Base-by-base conservation (phyloP, 192 early-diverging fungal genomes). In the Gonapodya prolifera region DNA sequence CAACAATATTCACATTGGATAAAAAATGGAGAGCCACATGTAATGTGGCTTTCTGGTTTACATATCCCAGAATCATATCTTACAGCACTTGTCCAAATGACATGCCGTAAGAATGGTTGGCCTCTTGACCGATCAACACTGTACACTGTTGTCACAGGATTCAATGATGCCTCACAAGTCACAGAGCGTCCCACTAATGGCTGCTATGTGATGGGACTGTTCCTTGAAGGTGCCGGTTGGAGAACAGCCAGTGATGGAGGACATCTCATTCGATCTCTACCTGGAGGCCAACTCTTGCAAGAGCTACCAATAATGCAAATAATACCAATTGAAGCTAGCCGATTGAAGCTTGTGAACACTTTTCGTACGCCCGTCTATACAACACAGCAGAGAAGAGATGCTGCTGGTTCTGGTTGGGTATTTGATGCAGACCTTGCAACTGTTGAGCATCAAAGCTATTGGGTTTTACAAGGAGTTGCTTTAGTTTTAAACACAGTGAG, bases 281-380 rank as follows among this genome's bases (percentile, higher is more conserved):
- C 83, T 29, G 89, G 89, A 2, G 85, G 87, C 2, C 74, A 85
- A 16, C 74, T 90, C 35, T 77, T 87, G 18, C 83, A 89, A 69
- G 84, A 86, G 35, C 84, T 90, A 16, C 89, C 89, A 29, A 87
- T 90, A 31, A 76, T 90, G 30, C 78, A 87, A 31, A 89, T 90
- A 75, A 90, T 90, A 69, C 89, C 89, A 30, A 90, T 90, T 30
- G 89, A 90, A 77, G 34, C 84, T 2, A 82, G 87, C 45, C 70
- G 87, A 69, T 76, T 90, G 70, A 88, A 87, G 78, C 83, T 90
- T 1, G 83, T 87, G 69, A 90, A 88, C 78, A 90, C 89, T 0
- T 90, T 90, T 81, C 82, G 86, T 32, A 90, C 89, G 18, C 89
- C 89, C 1, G 87, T 90, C 30, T 90, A 90, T 77, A 89, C 87